These are phyloP conservation scores for Saccharomycopsis oosterbeekiorum DNA, from an alignment of 805 yeast genomes.

Conservation along the genomic window DNA sequence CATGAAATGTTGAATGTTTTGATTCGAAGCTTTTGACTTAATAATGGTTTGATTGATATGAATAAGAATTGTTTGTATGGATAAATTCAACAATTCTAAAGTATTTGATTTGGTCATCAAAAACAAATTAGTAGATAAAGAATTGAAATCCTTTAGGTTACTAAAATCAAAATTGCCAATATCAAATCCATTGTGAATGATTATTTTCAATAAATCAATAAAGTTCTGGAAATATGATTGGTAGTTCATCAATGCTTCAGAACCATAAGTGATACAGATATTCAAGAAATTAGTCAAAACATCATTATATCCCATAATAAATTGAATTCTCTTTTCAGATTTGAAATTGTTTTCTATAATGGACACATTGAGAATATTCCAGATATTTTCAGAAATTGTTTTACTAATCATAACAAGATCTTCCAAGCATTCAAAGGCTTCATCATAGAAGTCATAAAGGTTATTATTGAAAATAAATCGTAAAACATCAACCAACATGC, in stretches of 20 bases:
- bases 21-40: not conserved
- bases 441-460: slow-evolving; percentile 65
- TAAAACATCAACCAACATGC: slow-evolving; percentile 59
- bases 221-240: slow-evolving; percentile 20
- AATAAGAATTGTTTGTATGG: not conserved
- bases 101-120: not conserved
- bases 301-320: slow-evolving; percentile 55
- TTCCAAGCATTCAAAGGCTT: slow-evolving; percentile 66
- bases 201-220: slow-evolving; percentile 21
- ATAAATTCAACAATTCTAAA: not conserved
- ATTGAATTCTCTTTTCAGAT: slow-evolving; percentile 31
- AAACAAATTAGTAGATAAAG: slow-evolving; percentile 12
- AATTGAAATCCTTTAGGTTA: slow-evolving; percentile 7
- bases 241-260: slow-evolving; percentile 23
- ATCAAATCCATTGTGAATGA: slow-evolving; percentile 24
- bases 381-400: slow-evolving; percentile 56
- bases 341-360: slow-evolving; percentile 23
- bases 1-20: not conserved
- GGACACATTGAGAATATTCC: slow-evolving; percentile 56
- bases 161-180: not conserved
- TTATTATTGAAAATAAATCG: slow-evolving; percentile 55
- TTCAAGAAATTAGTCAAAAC: slow-evolving; percentile 66
- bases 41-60: slow-evolving; percentile 14
- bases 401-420: slow-evolving; percentile 54
- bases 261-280: slow-evolving; percentile 31